These are phyloP conservation scores for Notholithocarpus densiflorus DNA, from an alignment of 306 rosid genomes.

Conservation along the genomic window DNA sequence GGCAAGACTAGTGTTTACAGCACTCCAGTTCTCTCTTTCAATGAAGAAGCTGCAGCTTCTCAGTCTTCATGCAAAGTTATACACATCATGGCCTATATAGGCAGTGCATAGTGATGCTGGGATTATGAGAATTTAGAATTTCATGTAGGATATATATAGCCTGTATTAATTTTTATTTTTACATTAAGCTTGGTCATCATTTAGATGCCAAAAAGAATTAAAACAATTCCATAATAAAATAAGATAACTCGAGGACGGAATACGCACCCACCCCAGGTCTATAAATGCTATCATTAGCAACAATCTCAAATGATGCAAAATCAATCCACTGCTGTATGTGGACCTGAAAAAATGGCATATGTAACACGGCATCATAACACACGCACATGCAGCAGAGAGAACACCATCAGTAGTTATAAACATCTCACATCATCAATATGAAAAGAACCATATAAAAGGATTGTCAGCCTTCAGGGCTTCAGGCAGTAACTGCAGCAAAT, in stretches of 20 bases:
- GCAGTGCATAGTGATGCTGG: background rate
- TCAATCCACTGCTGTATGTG: slow-evolving; percentile 86
- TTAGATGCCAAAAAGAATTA: slow-evolving; percentile 22
- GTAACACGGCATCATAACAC: slow-evolving; percentile 17
- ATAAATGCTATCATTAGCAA: slow-evolving; percentile 25
- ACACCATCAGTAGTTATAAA: background rate
- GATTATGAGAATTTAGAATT: background rate
- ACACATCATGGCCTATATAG: background rate
- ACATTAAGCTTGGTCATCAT: too few relatives aligned
- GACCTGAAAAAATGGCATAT: slow-evolving; percentile 46
- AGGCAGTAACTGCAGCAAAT: slow-evolving; percentile 55
- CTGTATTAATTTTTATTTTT: too few relatives aligned
- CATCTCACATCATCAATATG: slow-evolving; percentile 48
- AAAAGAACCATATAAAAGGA: slow-evolving; percentile 55
- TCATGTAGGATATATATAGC: background rate
- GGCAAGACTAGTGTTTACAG: slow-evolving; percentile 69
- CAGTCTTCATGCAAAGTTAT: slow-evolving; percentile 42
- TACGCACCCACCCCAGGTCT: slow-evolving; percentile 33
- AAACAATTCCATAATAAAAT: background rate
- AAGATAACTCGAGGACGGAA: slow-evolving; percentile 52
- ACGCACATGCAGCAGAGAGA: slow-evolving; percentile 10
- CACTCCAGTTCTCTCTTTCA: slow-evolving; percentile 66
- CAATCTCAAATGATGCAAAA: slow-evolving; percentile 66
- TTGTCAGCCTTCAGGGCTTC: slow-evolving; percentile 49
- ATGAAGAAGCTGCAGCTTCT: slow-evolving; percentile 51